Conservation (phyloP, 495 filamentous ascomycete species). For the Thermothielavioides terrestris region DNA sequence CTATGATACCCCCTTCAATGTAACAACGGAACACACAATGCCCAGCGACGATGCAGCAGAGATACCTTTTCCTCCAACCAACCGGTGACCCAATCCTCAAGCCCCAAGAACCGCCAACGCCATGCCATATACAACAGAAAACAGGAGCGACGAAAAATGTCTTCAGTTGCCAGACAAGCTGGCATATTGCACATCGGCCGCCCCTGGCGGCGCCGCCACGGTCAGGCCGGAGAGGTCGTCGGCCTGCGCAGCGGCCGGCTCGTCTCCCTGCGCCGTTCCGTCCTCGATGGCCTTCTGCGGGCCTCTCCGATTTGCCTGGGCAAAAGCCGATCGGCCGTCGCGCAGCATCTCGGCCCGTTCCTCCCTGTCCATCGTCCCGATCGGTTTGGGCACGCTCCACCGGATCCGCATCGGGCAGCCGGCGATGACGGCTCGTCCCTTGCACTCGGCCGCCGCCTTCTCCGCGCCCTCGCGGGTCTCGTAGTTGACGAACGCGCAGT, state of each 20-base stretch:
- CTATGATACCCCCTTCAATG: constrained; percentile 30
- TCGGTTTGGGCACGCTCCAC: constrained; percentile 84
- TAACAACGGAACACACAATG: constrained; percentile 17
- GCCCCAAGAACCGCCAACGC: constrained; percentile 27
- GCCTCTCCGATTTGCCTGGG: constrained; percentile 27
- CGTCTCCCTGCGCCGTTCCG: constrained; percentile 14
- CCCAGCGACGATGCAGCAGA: constrained; percentile 10
- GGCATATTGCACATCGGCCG: constrained; percentile 70
- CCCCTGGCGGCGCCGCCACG: constrained; percentile 77
- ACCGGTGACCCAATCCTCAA: too few relatives aligned
- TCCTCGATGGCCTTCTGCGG: constrained; percentile 29
- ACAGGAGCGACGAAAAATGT: constrained; percentile 32
- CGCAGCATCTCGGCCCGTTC: constrained; percentile 65
- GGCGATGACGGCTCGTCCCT: constrained; percentile 73
- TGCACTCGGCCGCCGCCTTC: constrained; percentile 69
- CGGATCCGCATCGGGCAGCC: constrained; percentile 83
- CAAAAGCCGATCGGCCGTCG: constrained; percentile 55
- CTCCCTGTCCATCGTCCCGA: constrained; percentile 83
- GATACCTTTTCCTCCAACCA: constrained; percentile 15
- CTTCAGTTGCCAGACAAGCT: constrained; percentile 70
- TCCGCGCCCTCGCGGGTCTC: constrained; percentile 74
- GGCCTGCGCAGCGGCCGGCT: constrained; percentile 11
- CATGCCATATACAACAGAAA: constrained; percentile 33
- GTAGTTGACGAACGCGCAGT: constrained; percentile 95
- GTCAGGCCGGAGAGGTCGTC: constrained; percentile 44